Percentiles rank a stretch among this genome's conserved stretches.
phyloP scores from a whole-genome alignment of 169 alveolate species.

The Eimeria tenella region DNA sequence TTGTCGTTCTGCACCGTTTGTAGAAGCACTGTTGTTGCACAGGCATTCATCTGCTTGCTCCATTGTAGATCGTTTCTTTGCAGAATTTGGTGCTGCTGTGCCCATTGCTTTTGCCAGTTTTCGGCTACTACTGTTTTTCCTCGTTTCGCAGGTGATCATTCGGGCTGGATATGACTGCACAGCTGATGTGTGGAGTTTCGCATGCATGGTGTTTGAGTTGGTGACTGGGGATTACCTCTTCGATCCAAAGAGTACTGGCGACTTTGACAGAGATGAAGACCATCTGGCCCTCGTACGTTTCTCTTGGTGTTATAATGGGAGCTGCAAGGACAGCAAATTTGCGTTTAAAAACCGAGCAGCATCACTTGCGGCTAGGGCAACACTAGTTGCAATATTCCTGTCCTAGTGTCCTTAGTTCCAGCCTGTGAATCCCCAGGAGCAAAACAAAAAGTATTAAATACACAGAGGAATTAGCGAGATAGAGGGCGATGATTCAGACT shows the following conservation, averaged over 20 bases:
- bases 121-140: background rate
- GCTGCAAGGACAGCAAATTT: background rate
- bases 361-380: background rate
- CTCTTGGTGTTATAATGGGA: background rate
- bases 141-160: slow-evolving; percentile 87
- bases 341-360: background rate
- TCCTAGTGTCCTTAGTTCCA: background rate
- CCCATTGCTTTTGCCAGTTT: slow-evolving; percentile 42
- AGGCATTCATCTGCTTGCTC: too few relatives aligned
- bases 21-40: too few relatives aligned
- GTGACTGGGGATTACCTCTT: slow-evolving; percentile 98
- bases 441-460: too few relatives aligned
- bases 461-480: too few relatives aligned
- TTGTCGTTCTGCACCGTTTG: background rate
- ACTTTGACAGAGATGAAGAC: slow-evolving; percentile 93
- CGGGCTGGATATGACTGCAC: slow-evolving; percentile 96
- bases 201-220: slow-evolving; percentile 98
- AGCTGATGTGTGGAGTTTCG: slow-evolving; percentile 99
- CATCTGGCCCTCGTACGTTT: slow-evolving; percentile 95
- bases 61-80: too few relatives aligned
- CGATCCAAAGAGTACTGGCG: slow-evolving; percentile 94
- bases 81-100: background rate
- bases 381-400: background rate
- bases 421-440: too few relatives aligned
- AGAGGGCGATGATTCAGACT: background rate